Conservation (phyloP, 306 rosid species). For the Luffa aegyptiaca region DNA sequence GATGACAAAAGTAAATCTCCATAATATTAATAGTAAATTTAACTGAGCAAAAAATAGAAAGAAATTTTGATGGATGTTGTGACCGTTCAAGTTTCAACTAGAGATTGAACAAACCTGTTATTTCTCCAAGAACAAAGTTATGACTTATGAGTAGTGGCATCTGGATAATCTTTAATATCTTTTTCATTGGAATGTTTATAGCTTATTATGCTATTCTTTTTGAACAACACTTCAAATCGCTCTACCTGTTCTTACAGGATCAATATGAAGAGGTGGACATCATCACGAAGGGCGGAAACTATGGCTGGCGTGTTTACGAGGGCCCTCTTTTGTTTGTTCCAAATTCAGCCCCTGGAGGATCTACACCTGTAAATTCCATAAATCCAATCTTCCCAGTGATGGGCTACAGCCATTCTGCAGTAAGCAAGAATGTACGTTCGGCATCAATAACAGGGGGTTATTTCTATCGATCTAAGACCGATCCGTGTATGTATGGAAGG, state of each 20-base stretch:
- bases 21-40: not conserved
- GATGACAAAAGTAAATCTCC: not conserved
- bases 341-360: conserved; percentile 40
- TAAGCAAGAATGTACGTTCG: conserved; percentile 67
- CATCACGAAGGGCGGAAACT: conserved; percentile 89
- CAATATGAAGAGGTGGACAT: conserved; percentile 84
- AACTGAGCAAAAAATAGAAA: not conserved
- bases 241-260: conserved; percentile 36
- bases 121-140: not conserved
- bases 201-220: not conserved
- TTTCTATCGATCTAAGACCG: conserved; percentile 69
- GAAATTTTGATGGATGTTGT: not conserved
- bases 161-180: not conserved
- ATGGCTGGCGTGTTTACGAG: conserved; percentile 84
- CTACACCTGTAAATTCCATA: conserved; percentile 40
- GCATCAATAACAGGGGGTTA: conserved; percentile 87
- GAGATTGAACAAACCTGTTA: not conserved
- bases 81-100: not conserved
- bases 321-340: conserved; percentile 44
- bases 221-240: not conserved
- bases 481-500: conserved; percentile 96
- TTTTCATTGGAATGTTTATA: not conserved
- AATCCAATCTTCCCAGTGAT: conserved; percentile 52
- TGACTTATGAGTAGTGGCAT: not conserved
- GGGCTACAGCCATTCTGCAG: conserved; percentile 71